These are phyloP conservation scores for Echria macrotheca DNA, from an alignment of 495 filamentous ascomycete genomes.

Conservation along the genomic window DNA sequence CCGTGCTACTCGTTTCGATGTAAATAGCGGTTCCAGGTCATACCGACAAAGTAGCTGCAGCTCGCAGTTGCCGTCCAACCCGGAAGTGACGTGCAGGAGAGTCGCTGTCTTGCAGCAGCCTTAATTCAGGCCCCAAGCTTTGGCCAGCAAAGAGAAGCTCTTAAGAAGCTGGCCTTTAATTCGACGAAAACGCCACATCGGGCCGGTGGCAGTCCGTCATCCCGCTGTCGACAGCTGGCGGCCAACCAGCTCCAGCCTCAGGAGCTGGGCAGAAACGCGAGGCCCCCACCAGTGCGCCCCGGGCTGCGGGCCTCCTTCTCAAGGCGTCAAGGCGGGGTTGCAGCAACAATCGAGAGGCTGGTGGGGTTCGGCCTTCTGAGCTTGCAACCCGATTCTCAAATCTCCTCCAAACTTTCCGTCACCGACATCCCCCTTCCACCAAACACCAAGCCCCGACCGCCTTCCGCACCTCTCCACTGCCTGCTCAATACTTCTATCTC, in stretches of 20 bases:
- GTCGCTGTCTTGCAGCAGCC: slow-evolving; percentile 5
- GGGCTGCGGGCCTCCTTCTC: slow-evolving; percentile 3
- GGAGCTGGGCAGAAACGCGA: slow-evolving; percentile 2
- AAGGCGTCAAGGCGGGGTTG: slow-evolving; percentile 24
- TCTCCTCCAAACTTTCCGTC: slow-evolving; percentile 26
- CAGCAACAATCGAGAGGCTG: slow-evolving; percentile 36
- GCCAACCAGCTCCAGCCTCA: neutral
- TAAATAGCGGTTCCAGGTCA: too few relatives aligned
- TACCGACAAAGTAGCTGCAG: too few relatives aligned
- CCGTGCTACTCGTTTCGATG: too few relatives aligned
- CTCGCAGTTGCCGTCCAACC: too few relatives aligned
- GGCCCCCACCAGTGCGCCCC: neutral
- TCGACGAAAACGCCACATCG: neutral
- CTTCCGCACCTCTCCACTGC: neutral
- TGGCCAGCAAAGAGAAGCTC: neutral
- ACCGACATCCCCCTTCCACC: slow-evolving; percentile 12
- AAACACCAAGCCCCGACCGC: slow-evolving; percentile 14
- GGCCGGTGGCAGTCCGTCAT: neutral
- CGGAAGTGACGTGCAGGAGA: slow-evolving; percentile 15
- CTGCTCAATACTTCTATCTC: neutral
- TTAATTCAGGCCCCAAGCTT: neutral
- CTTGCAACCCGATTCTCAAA: slow-evolving; percentile 34
- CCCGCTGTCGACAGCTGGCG: slow-evolving; percentile 3
- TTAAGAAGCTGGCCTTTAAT: neutral
- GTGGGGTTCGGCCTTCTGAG: slow-evolving; percentile 34